These are phyloP conservation scores for Leucosporidium scottii DNA, from an alignment of 768 basidiomycete genomes.

Conservation along the genomic window DNA sequence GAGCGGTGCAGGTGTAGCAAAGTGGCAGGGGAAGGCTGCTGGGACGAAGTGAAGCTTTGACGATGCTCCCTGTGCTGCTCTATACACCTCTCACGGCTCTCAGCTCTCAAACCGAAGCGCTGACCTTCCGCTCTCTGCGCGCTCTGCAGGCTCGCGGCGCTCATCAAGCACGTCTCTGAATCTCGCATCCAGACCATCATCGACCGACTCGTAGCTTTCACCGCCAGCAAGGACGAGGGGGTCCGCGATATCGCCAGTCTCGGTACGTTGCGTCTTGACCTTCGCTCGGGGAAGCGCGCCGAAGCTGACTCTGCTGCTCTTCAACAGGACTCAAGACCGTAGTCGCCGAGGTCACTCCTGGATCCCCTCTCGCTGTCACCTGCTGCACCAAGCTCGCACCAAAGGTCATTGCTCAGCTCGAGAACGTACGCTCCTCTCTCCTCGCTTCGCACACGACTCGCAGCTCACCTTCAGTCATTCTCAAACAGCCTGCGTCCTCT, in stretches of 20 bases:
- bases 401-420: constrained; percentile 69
- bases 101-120: not conserved
- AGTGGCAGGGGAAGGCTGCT: not conserved
- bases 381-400: constrained; percentile 79
- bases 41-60: not conserved
- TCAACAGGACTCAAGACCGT: constrained; percentile 82
- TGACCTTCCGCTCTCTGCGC: not conserved
- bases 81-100: not conserved
- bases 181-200: constrained; percentile 75
- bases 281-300: too few relatives aligned
- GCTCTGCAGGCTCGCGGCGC: constrained; percentile 63
- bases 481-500: constrained; percentile 38
- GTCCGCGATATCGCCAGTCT: constrained; percentile 87
- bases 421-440: constrained; percentile 52
- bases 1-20: not conserved
- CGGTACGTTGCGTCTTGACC: constrained; percentile 49
- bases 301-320: constrained; percentile 4
- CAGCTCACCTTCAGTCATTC: not conserved
- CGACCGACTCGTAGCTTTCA: constrained; percentile 80
- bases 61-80: too few relatives aligned
- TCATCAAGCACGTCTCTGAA: constrained; percentile 83
- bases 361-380: constrained; percentile 67
- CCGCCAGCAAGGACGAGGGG: constrained; percentile 74
- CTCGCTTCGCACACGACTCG: not conserved
- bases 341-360: constrained; percentile 76